Base-by-base conservation (phyloP, 495 filamentous ascomycete species). In the Lindgomyces ingoldianus region DNA sequence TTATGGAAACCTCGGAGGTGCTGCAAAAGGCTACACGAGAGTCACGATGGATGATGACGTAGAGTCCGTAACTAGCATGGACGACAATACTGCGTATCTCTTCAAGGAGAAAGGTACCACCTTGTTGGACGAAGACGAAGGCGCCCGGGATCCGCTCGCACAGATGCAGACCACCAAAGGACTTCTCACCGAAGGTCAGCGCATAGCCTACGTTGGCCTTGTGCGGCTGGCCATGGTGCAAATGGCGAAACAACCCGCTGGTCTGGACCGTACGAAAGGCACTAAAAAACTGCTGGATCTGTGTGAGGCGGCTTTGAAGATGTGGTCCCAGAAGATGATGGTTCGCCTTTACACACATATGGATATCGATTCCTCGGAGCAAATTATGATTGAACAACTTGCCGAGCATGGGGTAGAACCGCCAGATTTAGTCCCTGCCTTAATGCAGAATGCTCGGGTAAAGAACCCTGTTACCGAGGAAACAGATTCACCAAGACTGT, bases 321-420 rank as follows among this genome's bases (percentile, higher is more conserved):
- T 96, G 87, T 99, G 93, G 93, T 86, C 89, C 54, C 95, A 98
- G 72, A 92, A 92, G 75, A 95, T 96, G 81, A 98, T 98, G 91
- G 83, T 95, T 12, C 85, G 92, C 58, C 71, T 99, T 33, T 98
- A 97, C 75, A 77, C 82, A 19, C 94, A 99, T 76, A 98, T 99
- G 94, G 94, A 99, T 57, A 92, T 99, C 69, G 89, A 86, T 70
- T 73, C 88, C 22, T 83, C 81, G 57, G 94, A 99, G 79, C 94
- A 99, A 78, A 79, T 99, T 70, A 99, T 99, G 94, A 97, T 99
- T 66, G 94, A 99, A 75, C 95, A 99, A 75, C 79, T 99, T 61
- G 85, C 89, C 12, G 89, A 91, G 51, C 94, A 99, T 77, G 95
- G 93, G 12, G 91, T 99, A 8, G 77, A 89, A 62, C 88, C 93